A percentile compares a stretch with the other conserved stretches of the same genome.
These are phyloP conservation scores for Musa beccarii DNA, from an alignment of 176 grass and related monocot genomes.

Conservation along the genomic window DNA sequence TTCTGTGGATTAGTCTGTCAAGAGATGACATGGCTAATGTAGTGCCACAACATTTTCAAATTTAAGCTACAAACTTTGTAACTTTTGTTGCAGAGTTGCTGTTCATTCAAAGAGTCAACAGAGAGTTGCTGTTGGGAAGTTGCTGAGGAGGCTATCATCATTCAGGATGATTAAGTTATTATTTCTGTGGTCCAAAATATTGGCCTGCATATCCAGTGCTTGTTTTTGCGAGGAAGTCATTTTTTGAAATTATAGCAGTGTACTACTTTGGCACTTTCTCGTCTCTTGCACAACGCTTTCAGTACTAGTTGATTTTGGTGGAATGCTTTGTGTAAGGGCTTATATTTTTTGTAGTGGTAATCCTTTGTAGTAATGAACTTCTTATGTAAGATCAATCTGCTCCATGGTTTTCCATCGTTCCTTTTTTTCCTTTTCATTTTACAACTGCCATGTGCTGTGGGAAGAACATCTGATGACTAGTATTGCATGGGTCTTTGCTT, in stretches of 20 bases:
- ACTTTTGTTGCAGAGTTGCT: slow-evolving; percentile 47
- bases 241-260: too few relatives aligned
- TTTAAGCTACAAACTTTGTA: background rate
- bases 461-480: background rate
- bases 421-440: background rate
- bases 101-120: slow-evolving; percentile 9
- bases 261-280: background rate
- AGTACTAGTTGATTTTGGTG: background rate
- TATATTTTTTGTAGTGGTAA: background rate
- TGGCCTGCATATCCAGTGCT: too few relatives aligned
- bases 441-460: background rate
- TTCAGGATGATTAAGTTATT: slow-evolving; percentile 44
- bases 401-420: background rate
- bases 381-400: background rate
- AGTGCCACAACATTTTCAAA: background rate
- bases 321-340: background rate
- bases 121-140: slow-evolving; percentile 29
- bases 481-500: background rate
- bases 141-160: slow-evolving; percentile 43
- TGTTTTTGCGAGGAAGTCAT: too few relatives aligned
- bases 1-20: background rate
- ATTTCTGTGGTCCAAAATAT: too few relatives aligned
- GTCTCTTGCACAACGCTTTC: background rate
- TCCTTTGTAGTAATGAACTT: background rate
- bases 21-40: background rate